Evolutionary conservation across 1,284 basidiomycete genomes (phyloP).

Genomic region (Heterobasidion occidentale): DNA sequence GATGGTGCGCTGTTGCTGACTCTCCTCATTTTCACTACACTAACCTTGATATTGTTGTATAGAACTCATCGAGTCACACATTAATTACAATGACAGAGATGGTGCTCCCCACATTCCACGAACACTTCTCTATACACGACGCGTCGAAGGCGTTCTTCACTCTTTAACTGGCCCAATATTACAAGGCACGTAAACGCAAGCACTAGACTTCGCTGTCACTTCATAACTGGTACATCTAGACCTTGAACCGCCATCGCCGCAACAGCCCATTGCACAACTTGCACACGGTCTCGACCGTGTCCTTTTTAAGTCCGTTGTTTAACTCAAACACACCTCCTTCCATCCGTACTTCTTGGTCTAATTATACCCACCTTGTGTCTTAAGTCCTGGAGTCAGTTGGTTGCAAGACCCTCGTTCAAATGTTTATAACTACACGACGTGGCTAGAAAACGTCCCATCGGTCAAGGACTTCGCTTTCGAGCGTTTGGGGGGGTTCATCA

Average conservation of each 20-base stretch:
- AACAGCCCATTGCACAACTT: conserved; percentile 60
- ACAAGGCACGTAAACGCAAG: conserved; percentile 16
- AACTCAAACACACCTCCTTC: not conserved
- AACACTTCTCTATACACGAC: conserved; percentile 21
- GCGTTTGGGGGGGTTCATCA: conserved; percentile 70
- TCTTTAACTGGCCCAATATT: conserved; percentile 16
- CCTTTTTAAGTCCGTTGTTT: conserved; percentile 67
- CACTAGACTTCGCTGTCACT: not conserved
- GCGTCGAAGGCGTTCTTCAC: conserved; percentile 36
- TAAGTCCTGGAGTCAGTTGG: conserved; percentile 88
- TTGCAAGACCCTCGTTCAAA: conserved; percentile 80
- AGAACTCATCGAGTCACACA: too few species aligned
- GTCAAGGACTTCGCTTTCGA: conserved; percentile 91
- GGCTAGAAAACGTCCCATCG: conserved; percentile 65
- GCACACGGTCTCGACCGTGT: conserved; percentile 78
- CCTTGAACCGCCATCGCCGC: conserved; percentile 34
- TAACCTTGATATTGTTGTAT: too few species aligned
- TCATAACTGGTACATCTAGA: conserved; percentile 26
- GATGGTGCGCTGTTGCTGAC: too few species aligned
- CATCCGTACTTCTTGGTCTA: conserved; percentile 3
- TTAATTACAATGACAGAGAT: not conserved
- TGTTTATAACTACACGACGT: conserved; percentile 81
- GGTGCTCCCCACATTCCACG: conserved; percentile 5
- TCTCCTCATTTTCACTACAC: too few species aligned
- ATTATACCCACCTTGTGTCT: not conserved